Evolutionary conservation across 176 grass and related monocot genomes (phyloP).

Genomic region (Phoenix roebelenii): DNA sequence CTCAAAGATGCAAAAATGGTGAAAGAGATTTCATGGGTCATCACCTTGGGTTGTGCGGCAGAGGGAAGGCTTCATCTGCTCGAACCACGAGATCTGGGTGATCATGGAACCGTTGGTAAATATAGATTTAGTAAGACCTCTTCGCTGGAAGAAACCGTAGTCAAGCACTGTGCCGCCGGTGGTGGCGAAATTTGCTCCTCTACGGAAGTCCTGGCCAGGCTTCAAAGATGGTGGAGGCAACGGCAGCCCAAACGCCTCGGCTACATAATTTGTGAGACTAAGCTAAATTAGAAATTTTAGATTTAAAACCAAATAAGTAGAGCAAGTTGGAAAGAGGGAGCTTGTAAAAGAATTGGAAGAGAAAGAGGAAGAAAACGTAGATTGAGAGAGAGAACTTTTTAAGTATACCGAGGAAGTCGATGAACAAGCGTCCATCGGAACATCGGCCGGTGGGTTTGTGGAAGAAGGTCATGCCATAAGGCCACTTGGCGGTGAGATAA

Average conservation of each 20-base stretch:
- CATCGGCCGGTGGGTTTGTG: conserved; percentile 51
- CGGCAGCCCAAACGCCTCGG: conserved; percentile 53
- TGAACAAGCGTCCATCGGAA: conserved; percentile 52
- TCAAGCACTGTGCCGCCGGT: conserved; percentile 66
- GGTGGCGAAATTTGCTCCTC: conserved; percentile 84
- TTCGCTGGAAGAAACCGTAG: conserved; percentile 47
- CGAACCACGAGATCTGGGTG: conserved; percentile 74
- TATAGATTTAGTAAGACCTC: conserved; percentile 42
- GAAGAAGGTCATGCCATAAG: conserved; percentile 70
- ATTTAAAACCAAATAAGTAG: too few relatives aligned
- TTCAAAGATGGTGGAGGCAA: conserved; percentile 57
- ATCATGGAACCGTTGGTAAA: conserved; percentile 66
- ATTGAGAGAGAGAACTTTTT: too few relatives aligned
- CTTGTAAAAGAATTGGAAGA: too few relatives aligned
- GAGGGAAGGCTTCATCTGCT: conserved; percentile 66
- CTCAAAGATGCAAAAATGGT: background rate
- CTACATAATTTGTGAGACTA: conserved; percentile 15
- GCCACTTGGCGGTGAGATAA: conserved; percentile 33
- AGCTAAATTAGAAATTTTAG: too few relatives aligned
- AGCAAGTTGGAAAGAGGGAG: too few relatives aligned
- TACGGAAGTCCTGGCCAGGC: conserved; percentile 35
- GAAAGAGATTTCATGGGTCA: background rate
- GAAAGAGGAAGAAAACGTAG: too few relatives aligned
- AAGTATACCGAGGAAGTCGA: conserved; percentile 40
- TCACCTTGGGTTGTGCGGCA: conserved; percentile 53